phyloP scores from a whole-genome alignment of 768 basidiomycete species.

The Leccinum disarticulatum region DNA sequence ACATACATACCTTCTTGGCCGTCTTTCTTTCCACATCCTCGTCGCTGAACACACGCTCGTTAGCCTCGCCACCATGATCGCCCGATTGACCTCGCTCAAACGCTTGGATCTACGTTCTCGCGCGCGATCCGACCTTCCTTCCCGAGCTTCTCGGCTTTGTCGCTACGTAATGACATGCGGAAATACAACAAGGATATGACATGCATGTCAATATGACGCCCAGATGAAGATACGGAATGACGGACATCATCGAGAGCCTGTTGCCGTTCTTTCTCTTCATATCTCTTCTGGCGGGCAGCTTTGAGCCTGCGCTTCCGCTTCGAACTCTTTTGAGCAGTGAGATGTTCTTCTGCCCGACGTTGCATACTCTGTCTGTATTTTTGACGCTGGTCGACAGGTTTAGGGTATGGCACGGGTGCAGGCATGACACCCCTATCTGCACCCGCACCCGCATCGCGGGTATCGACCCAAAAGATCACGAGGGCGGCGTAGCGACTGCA shows the following conservation, averaged over 20 bases:
- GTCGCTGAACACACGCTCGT: constrained; percentile 67
- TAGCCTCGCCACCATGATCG: constrained; percentile 54
- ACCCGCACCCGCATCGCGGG: no score
- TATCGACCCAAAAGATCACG: no score
- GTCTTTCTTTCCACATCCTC: constrained; percentile 61
- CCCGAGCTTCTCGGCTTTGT: constrained; percentile 75
- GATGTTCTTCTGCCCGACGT: constrained; percentile 29
- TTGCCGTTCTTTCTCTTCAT: constrained; percentile 71
- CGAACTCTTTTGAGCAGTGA: constrained; percentile 56
- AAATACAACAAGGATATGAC: not conserved
- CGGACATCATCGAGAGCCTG: constrained; percentile 74
- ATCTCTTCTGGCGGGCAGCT: constrained; percentile 71
- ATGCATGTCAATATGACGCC: not conserved
- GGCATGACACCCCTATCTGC: no score
- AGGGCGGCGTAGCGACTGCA: no score
- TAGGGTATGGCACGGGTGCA: constrained; percentile 15
- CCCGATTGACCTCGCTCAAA: constrained; percentile 44
- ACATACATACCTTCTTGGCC: constrained; percentile 58
- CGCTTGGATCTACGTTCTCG: constrained; percentile 64
- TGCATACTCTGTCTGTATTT: constrained; percentile 89
- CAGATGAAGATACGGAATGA: constrained; percentile 7
- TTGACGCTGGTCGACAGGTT: constrained; percentile 51
- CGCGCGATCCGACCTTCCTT: constrained; percentile 73
- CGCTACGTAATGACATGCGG: not conserved
- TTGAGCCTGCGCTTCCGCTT: constrained; percentile 76